phyloP scores from a whole-genome alignment of 2,329 filamentous ascomycete genomes.

The Bipolaris cookei region DNA sequence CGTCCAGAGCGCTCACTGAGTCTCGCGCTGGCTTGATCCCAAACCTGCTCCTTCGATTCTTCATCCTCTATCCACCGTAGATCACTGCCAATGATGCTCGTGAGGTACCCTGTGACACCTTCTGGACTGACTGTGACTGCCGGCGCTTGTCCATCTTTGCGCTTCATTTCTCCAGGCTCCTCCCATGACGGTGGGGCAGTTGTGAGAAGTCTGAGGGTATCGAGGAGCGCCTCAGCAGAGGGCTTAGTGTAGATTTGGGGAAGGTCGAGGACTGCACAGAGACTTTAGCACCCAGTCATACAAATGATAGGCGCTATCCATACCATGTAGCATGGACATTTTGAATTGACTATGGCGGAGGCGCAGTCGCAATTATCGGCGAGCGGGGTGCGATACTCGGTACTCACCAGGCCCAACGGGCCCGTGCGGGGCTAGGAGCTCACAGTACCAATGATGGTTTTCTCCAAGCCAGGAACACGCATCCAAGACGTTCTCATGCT shows the following conservation, averaged over 20 bases:
- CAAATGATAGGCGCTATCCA: neutral
- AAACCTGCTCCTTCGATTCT: slow-evolving; percentile 70
- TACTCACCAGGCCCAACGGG: slow-evolving; percentile 22
- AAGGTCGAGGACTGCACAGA: slow-evolving; percentile 69
- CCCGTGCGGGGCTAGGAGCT: slow-evolving; percentile 19
- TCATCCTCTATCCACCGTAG: slow-evolving; percentile 73
- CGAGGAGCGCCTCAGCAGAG: slow-evolving; percentile 66
- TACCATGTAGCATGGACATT: slow-evolving; percentile 43
- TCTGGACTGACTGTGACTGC: slow-evolving; percentile 52
- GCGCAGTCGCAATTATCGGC: slow-evolving; percentile 13
- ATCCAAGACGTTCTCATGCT: slow-evolving; percentile 27
- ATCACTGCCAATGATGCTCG: slow-evolving; percentile 69
- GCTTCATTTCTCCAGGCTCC: slow-evolving; percentile 43
- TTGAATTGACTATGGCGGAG: slow-evolving; percentile 10
- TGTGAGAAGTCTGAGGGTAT: slow-evolving; percentile 69
- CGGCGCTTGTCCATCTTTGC: slow-evolving; percentile 36
- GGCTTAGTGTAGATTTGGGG: slow-evolving; percentile 85
- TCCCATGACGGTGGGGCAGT: slow-evolving; percentile 74
- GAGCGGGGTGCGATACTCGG: slow-evolving; percentile 15
- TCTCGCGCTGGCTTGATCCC: slow-evolving; percentile 78
- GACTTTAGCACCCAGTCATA: slow-evolving; percentile 18
- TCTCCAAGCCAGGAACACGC: neutral
- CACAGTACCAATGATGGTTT: neutral
- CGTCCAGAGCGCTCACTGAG: slow-evolving; percentile 87
- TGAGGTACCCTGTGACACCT: slow-evolving; percentile 69